Evolutionary conservation across 23 red algal species (phyloP).

Genomic region (Gracilaria domingensis): DNA sequence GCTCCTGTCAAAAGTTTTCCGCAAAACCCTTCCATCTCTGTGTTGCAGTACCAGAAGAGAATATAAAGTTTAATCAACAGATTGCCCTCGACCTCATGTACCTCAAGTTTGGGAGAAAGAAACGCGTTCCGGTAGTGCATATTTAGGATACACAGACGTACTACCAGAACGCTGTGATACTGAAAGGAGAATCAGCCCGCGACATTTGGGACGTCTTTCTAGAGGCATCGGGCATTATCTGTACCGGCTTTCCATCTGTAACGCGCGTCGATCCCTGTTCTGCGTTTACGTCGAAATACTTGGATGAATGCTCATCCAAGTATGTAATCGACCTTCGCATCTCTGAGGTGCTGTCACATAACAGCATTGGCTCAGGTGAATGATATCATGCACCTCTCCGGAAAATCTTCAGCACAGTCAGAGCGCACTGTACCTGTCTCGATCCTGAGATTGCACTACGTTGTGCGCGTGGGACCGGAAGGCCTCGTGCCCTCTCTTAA

Average conservation of each 20-base stretch:
- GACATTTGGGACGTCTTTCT: constrained; percentile 27
- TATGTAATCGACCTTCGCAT: constrained; percentile 7
- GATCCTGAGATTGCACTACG: constrained; percentile 3
- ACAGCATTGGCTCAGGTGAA: constrained; percentile 14
- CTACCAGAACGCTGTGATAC: background rate
- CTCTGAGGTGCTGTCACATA: constrained; percentile 1
- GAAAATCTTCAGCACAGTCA: constrained; percentile 26
- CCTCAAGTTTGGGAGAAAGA: background rate
- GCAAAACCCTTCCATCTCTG: background rate
- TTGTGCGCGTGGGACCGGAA: constrained; percentile 9
- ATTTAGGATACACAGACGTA: constrained; percentile 4
- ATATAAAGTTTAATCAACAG: constrained; percentile 35
- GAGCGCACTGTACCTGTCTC: background rate
- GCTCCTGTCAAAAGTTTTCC: constrained; percentile 26
- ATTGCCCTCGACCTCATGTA: constrained; percentile 37
- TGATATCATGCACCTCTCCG: constrained; percentile 25
- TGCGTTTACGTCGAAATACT: constrained; percentile 21
- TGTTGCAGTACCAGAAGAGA: background rate
- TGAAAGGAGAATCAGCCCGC: background rate
- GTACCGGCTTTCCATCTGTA: background rate
- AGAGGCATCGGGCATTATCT: constrained; percentile 1
- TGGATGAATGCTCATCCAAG: background rate
- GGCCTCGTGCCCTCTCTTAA: constrained; percentile 4
- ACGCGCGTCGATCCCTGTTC: constrained; percentile 1
- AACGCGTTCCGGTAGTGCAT: constrained; percentile 8